Conservation (phyloP, 2,329 filamentous ascomycete genomes). For the Chaetomiaceae sp. region DNA sequence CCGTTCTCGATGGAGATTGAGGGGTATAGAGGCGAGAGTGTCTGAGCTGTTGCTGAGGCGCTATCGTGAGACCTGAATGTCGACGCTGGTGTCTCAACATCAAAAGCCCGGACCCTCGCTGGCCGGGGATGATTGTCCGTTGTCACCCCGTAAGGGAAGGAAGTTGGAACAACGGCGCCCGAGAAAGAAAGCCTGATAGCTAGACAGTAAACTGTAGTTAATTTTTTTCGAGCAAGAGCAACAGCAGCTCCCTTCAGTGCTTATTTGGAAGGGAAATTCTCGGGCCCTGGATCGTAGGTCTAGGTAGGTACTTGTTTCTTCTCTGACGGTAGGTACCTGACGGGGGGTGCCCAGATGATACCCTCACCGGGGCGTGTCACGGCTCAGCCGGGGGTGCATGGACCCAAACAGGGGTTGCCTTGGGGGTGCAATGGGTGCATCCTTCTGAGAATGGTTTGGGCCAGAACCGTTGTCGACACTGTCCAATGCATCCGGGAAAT, state of each 20-base stretch:
- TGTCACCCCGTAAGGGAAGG: constrained; percentile 1
- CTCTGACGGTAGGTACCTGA: too few species aligned
- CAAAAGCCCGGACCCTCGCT: neutral
- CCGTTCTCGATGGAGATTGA: constrained; percentile 9
- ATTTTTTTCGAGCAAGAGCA: too few species aligned
- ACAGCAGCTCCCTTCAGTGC: neutral
- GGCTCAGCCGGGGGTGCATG: constrained; percentile 24
- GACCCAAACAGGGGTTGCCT: constrained; percentile 20
- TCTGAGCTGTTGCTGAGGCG: constrained; percentile 1
- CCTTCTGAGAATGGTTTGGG: constrained; percentile 25
- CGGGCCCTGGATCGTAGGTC: neutral
- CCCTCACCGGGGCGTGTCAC: constrained; percentile 13
- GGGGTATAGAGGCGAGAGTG: constrained; percentile 4
- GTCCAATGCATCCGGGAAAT: constrained; percentile 7
- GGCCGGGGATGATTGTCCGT: neutral
- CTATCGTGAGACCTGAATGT: constrained; percentile 10
- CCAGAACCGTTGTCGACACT: constrained; percentile 13
- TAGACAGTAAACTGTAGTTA: too few species aligned
- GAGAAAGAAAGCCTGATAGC: neutral
- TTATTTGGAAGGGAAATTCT: neutral
- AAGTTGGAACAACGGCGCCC: neutral
- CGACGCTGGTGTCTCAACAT: constrained; percentile 1
- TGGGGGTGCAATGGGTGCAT: constrained; percentile 24
- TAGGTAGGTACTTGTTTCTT: neutral
- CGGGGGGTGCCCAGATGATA: neutral